Percentiles rank a stretch among this genome's conserved stretches.
These are phyloP conservation scores for Phytophthora tentaculata DNA, from an alignment of 352 stramenopile genomes.

Conservation along the genomic window DNA sequence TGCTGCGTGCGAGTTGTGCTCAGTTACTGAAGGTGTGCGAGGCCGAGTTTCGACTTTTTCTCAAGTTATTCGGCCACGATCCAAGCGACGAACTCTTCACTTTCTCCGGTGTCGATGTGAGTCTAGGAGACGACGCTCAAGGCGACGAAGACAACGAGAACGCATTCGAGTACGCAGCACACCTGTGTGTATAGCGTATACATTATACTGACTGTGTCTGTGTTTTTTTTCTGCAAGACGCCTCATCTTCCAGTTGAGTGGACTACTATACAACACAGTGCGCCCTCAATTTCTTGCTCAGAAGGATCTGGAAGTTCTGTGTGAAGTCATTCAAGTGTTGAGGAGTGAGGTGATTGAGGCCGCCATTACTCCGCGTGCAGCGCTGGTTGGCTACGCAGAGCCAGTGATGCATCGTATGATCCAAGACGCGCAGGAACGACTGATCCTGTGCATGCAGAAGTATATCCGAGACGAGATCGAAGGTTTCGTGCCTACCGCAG, in stretches of 20 bases:
- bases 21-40: slow-evolving; percentile 79
- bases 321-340: slow-evolving; percentile 81
- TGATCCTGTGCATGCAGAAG: slow-evolving; percentile 87
- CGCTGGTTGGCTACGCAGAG: slow-evolving; percentile 62
- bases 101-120: slow-evolving; percentile 26
- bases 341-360: slow-evolving; percentile 81
- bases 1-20: slow-evolving; percentile 69
- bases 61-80: slow-evolving; percentile 71
- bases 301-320: slow-evolving; percentile 79
- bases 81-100: slow-evolving; percentile 64
- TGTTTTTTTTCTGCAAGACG: slow-evolving; percentile 42
- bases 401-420: slow-evolving; percentile 87
- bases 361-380: slow-evolving; percentile 59
- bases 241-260: slow-evolving; percentile 81
- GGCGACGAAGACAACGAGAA: slow-evolving; percentile 55
- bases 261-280: slow-evolving; percentile 72
- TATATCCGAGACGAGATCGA: slow-evolving; percentile 88
- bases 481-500: slow-evolving; percentile 58
- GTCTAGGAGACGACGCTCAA: slow-evolving; percentile 33
- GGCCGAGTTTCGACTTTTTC: slow-evolving; percentile 75
- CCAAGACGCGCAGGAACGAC: slow-evolving; percentile 80
- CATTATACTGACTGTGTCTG: slow-evolving; percentile 1
- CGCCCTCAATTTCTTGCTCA: slow-evolving; percentile 74
- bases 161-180: slow-evolving; percentile 66
- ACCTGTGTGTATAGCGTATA: not conserved